Conservation (phyloP, 805 yeast species). For the Nakazawaea sp. region DNA sequence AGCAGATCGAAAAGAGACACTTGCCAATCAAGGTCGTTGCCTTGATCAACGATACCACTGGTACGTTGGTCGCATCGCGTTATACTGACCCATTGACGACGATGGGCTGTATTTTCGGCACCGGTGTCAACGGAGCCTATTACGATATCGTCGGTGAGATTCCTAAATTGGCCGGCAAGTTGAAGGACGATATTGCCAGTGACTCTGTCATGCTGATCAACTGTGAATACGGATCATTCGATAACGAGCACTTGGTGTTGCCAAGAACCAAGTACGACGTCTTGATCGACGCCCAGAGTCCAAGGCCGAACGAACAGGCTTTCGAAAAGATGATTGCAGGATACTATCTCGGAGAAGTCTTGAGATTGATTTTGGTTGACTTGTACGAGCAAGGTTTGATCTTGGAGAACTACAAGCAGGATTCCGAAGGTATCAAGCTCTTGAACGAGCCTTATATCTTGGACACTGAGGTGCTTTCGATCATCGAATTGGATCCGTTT, state of each 20-base stretch:
- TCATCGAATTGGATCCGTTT: constrained; percentile 84
- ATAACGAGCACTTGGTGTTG: constrained; percentile 77
- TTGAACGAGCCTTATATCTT: constrained; percentile 63
- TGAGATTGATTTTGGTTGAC: constrained; percentile 77
- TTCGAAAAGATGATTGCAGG: constrained; percentile 99
- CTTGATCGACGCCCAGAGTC: constrained; percentile 77
- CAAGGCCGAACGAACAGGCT: constrained; percentile 96
- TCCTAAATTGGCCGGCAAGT: constrained; percentile 76
- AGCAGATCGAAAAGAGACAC: constrained; percentile 54
- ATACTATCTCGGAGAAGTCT: constrained; percentile 88
- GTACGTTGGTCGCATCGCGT: constrained; percentile 93
- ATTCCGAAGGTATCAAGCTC: constrained; percentile 53
- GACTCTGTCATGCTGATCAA: constrained; percentile 90
- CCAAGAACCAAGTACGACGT: constrained; percentile 91
- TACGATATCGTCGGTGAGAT: constrained; percentile 72
- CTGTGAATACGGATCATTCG: constrained; percentile 98
- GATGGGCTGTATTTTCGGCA: constrained; percentile 97
- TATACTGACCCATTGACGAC: constrained; percentile 86
- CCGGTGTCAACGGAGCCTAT: constrained; percentile 98
- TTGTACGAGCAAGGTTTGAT: constrained; percentile 58
- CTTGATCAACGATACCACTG: constrained; percentile 94
- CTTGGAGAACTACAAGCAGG: constrained; percentile 44
- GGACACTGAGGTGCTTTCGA: constrained; percentile 87
- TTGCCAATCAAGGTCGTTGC: constrained; percentile 90
- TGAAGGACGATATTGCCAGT: constrained; percentile 55